A percentile compares a stretch with the other conserved stretches of the same genome.
Evolutionary conservation across 805 yeast species (phyloP).

Genomic region (Lipomyces kockii): DNA sequence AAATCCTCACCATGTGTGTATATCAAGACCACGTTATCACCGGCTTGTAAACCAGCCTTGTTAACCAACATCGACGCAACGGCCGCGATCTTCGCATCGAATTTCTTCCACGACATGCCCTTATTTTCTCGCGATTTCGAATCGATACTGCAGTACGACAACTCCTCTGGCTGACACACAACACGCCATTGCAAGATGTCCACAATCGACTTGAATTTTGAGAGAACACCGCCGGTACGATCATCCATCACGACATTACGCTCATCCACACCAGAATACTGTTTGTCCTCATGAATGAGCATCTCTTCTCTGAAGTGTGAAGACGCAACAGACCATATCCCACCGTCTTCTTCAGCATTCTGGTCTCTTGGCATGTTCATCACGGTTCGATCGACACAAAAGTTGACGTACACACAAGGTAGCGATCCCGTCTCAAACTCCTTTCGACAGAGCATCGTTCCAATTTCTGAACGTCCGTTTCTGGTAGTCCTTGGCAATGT

Average conservation of each 20-base stretch:
- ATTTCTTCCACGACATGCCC: constrained; percentile 75
- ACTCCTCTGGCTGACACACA: constrained; percentile 70
- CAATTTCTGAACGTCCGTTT: constrained; percentile 88
- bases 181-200: constrained; percentile 83
- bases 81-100: constrained; percentile 76
- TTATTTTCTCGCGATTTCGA: constrained; percentile 54
- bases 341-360: constrained; percentile 69
- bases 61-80: constrained; percentile 71
- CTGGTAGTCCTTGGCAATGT: constrained; percentile 81
- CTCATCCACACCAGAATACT: constrained; percentile 80
- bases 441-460: constrained; percentile 82
- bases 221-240: constrained; percentile 71
- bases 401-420: constrained; percentile 79
- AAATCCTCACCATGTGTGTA: constrained; percentile 88
- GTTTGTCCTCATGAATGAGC: constrained; percentile 68
- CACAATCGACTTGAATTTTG: constrained; percentile 70
- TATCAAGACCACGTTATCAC: constrained; percentile 77
- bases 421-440: constrained; percentile 79
- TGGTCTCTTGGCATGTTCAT: constrained; percentile 56
- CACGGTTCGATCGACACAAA: constrained; percentile 66
- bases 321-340: constrained; percentile 80
- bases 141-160: constrained; percentile 62
- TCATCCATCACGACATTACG: constrained; percentile 78
- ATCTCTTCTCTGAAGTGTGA: constrained; percentile 67
- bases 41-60: constrained; percentile 66